Percentiles rank a stretch among this genome's conserved stretches.
Conservation (phyloP, 352 stramenopile genomes). For the Aphanomyces invadans region DNA sequence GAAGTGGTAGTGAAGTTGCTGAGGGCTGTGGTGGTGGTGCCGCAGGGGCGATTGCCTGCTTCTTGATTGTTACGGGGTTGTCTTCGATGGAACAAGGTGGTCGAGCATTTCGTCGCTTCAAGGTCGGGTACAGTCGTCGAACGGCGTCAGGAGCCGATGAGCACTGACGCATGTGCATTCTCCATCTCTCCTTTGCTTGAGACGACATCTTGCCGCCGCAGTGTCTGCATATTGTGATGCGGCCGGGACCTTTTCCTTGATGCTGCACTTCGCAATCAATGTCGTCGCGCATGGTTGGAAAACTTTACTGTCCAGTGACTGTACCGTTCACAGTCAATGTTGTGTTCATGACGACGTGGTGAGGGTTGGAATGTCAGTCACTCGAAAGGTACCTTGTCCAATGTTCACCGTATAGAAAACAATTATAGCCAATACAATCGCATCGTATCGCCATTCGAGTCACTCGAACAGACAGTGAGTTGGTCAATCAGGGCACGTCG, state of each 20-base stretch:
- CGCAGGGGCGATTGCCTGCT: neutral
- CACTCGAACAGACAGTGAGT: no score
- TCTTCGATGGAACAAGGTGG: neutral
- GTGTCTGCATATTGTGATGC: constrained; percentile 7
- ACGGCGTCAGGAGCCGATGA: neutral
- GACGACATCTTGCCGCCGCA: constrained; percentile 11
- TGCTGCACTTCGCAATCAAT: neutral
- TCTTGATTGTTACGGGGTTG: neutral
- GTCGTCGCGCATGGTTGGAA: neutral
- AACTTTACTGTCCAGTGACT: constrained; percentile 10
- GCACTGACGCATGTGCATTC: constrained; percentile 12
- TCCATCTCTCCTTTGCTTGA: constrained; percentile 3
- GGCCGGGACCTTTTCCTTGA: neutral
- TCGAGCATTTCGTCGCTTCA: neutral
- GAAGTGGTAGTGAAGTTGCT: no score
- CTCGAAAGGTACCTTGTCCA: neutral
- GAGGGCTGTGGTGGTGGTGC: no score
- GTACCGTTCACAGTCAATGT: neutral
- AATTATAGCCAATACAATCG: no score
- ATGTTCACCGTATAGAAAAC: neutral
- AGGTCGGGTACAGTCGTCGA: neutral
- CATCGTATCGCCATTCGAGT: no score
- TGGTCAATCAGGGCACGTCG: no score
- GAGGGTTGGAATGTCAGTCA: neutral
- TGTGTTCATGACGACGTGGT: no score